Evolutionary conservation across 768 basidiomycete genomes (phyloP), one percentile per base, ranked within the genome.

Genomic region (Tubosaeta brunneosetosa): DNA sequence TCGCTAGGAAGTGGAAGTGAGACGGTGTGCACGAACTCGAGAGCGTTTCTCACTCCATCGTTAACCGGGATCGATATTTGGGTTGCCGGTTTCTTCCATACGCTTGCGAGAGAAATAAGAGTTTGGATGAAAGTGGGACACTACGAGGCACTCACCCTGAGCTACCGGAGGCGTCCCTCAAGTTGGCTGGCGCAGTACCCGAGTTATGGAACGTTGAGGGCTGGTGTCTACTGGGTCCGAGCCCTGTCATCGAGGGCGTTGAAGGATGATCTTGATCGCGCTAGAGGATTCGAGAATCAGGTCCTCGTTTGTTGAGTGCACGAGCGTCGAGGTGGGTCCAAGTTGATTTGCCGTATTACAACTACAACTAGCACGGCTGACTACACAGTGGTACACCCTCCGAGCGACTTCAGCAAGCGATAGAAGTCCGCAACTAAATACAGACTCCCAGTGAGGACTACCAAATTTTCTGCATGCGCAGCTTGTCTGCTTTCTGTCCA

Each of bases 341-440:
- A 51, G 36, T 36, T 27, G 17, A 32, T 13, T 44, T 37, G 32
- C 19, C 31, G 11, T 26, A 17, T 6, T 40, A n/a, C 34, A 27
- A 44, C 33, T 25, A 44, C 44, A 26, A n/a, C 8, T 2, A 22
- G 12, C 32, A 22, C 29, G 9, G 9, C 6, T 29, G 6, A 36
- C 32, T 44, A 25, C 31, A 6, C 4, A 31, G 31, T 9, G 10
- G 29, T 47, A 63, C 22, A 22, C 47, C 36, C 53, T 42, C 31
- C 55, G 16, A 66, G 52, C 22, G 25, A 8, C 44, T 47, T 44
- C 34, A 67, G 12, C 27, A 85, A 59, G 51, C 93, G 74, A 73
- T 95, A 97, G 50, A 94, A 83, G 72, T 98, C 95, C 10, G 93
- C 92, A 1, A 93, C 91, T 36, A 97, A 79, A 71, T 99, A 99